A percentile compares a stretch with the other conserved stretches of the same genome.
These are phyloP conservation scores for Neurospora sp. DNA, from an alignment of 2,329 filamentous ascomycete genomes.

Conservation along the genomic window DNA sequence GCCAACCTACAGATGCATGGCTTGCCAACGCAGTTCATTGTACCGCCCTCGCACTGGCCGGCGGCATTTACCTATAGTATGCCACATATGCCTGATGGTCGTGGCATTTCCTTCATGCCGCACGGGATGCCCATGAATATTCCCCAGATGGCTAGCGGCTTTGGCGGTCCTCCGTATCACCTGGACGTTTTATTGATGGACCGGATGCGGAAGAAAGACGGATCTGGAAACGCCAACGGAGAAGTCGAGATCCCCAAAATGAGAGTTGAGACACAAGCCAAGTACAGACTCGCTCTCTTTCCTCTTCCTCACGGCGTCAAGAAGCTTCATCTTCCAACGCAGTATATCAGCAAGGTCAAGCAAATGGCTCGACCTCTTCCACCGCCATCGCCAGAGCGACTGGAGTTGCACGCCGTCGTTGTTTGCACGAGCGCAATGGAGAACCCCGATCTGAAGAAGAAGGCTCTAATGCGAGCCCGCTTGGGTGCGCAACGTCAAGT, in stretches of 20 bases:
- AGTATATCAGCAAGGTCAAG: constrained; percentile 93
- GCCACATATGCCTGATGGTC: not conserved
- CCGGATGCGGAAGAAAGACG: not conserved
- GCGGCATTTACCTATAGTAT: not conserved
- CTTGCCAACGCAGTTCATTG: not conserved
- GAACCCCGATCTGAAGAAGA: constrained; percentile 53
- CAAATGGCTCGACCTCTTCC: constrained; percentile 65
- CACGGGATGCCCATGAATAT: not conserved
- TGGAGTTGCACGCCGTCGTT: constrained; percentile 71
- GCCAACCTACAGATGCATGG: not conserved
- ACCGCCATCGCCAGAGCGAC: constrained; percentile 58
- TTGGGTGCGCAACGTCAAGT: constrained; percentile 30
- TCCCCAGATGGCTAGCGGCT: not conserved
- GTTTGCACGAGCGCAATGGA: constrained; percentile 92
- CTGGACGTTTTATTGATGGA: not conserved
- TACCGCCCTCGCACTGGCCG: not conserved
- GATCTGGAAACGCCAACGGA: not conserved
- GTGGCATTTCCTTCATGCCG: not conserved
- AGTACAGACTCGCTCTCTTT: constrained; percentile 70
- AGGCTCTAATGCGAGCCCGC: constrained; percentile 54
- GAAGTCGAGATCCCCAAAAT: constrained; percentile 50
- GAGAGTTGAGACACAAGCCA: constrained; percentile 92
- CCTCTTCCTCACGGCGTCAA: constrained; percentile 67
- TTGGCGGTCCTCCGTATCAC: not conserved
- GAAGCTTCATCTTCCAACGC: constrained; percentile 74